Evolutionary conservation across 2,329 filamentous ascomycete species (phyloP).

Genomic region (Trichophyton verrucosum): DNA sequence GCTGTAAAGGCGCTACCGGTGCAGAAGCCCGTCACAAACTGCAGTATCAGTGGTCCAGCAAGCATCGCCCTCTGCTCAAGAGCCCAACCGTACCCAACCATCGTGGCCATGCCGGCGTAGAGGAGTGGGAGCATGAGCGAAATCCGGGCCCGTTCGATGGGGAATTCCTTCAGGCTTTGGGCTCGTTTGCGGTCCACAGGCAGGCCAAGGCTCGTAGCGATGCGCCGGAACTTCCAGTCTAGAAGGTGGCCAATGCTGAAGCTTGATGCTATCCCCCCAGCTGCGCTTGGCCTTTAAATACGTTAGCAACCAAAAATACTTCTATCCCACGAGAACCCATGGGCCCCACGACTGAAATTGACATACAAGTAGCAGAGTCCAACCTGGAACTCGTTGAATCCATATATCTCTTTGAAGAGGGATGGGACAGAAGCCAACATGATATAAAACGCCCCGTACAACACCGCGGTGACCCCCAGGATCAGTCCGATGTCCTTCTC

Average conservation of each 20-base stretch:
- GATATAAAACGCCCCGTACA: conserved; percentile 40
- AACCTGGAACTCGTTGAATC: conserved; percentile 38
- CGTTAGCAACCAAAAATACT: too few species aligned
- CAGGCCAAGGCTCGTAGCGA: conserved; percentile 50
- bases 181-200: conserved; percentile 46
- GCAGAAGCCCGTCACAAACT: conserved; percentile 41
- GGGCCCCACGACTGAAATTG: too few species aligned
- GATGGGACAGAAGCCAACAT: conserved; percentile 36
- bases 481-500: conserved; percentile 27
- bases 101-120: conserved; percentile 16
- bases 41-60: conserved; percentile 38
- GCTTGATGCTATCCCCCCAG: conserved; percentile 16
- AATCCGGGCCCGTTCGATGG: conserved; percentile 35
- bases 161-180: conserved; percentile 40
- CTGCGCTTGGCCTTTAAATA: conserved; percentile 9
- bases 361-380: conserved; percentile 24
- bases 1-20: conserved; percentile 39
- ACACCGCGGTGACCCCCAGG: conserved; percentile 27
- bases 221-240: conserved; percentile 61
- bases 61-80: conserved; percentile 38
- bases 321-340: too few species aligned
- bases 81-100: conserved; percentile 41
- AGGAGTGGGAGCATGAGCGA: conserved; percentile 23
- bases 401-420: conserved; percentile 35
- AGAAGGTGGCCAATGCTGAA: conserved; percentile 41